phyloP scores from a whole-genome alignment of 2,329 filamentous ascomycete genomes.

The Paraphoma sp. region DNA sequence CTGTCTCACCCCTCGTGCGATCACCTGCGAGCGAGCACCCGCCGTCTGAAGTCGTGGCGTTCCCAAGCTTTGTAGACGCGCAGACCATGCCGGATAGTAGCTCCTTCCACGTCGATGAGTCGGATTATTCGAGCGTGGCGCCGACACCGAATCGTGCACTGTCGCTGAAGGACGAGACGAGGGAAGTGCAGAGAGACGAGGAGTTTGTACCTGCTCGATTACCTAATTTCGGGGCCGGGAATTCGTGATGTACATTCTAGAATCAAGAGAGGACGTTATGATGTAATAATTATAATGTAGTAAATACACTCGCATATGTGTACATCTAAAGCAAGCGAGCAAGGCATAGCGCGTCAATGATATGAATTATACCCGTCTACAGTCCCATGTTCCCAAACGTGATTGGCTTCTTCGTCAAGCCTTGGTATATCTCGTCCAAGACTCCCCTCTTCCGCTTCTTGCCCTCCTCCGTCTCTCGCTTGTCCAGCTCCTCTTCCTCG shows the following conservation, averaged over 20 bases:
- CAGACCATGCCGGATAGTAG: conserved; percentile 42
- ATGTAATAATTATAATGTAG: background rate
- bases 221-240: conserved; percentile 36
- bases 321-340: background rate
- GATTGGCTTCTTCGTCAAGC: conserved; percentile 74
- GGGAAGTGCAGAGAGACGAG: conserved; percentile 15
- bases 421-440: conserved; percentile 79
- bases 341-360: background rate
- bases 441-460: conserved; percentile 75
- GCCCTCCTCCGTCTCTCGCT: conserved; percentile 40
- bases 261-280: background rate
- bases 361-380: conserved; percentile 1
- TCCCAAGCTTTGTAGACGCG: conserved; percentile 33
- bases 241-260: background rate
- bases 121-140: conserved; percentile 32
- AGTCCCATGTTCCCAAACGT: conserved; percentile 57
- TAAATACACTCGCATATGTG: background rate
- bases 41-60: conserved; percentile 13
- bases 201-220: conserved; percentile 44
- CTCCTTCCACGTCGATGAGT: conserved; percentile 37
- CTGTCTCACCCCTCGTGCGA: conserved; percentile 21
- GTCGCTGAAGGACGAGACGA: conserved; percentile 25
- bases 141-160: conserved; percentile 34
- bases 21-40: conserved; percentile 24
- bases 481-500: conserved; percentile 50